Evolutionary conservation across 164 flowering plant genomes (phyloP).

Genomic region (Buxus sempervirens): DNA sequence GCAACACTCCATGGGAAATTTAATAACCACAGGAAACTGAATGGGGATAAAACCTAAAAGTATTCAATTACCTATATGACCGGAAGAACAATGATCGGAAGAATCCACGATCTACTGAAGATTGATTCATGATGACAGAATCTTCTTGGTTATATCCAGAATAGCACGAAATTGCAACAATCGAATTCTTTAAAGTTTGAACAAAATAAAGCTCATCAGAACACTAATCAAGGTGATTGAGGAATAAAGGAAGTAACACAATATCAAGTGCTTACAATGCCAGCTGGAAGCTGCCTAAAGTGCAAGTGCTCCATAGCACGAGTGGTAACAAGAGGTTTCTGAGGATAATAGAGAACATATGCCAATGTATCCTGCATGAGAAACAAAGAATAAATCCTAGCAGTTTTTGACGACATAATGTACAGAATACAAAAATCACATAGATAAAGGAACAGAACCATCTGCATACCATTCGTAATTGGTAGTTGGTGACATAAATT

Average conservation of each 20-base stretch:
- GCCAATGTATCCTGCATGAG: slow-evolving; percentile 87
- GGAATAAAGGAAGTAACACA: not conserved
- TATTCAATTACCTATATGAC: slow-evolving; percentile 60
- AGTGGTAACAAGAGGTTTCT: slow-evolving; percentile 97
- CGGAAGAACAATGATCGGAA: slow-evolving; percentile 91
- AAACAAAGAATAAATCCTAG: not conserved
- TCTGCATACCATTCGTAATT: slow-evolving; percentile 76
- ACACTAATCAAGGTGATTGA: not conserved
- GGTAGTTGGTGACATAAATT: slow-evolving; percentile 95
- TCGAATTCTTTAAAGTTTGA: slow-evolving; percentile 58
- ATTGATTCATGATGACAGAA: slow-evolving; percentile 97
- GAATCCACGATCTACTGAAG: slow-evolving; percentile 99
- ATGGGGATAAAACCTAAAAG: not conserved
- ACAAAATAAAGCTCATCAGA: slow-evolving; percentile 1
- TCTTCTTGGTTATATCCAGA: slow-evolving; percentile 99
- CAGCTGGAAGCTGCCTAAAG: slow-evolving; percentile 97
- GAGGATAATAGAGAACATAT: slow-evolving; percentile 94
- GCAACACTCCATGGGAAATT: not conserved
- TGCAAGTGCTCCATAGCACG: slow-evolving; percentile 98
- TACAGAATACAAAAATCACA: not conserved
- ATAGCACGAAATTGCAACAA: slow-evolving; percentile 94
- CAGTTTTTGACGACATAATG: not conserved
- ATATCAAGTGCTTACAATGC: slow-evolving; percentile 59
- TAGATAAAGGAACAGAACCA: not conserved
- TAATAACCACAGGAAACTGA: not conserved